Evolutionary conservation across 164 flowering plant genomes (phyloP), one percentile per base, ranked within the genome.

Genomic region (Dillenia suffruticosa): DNA sequence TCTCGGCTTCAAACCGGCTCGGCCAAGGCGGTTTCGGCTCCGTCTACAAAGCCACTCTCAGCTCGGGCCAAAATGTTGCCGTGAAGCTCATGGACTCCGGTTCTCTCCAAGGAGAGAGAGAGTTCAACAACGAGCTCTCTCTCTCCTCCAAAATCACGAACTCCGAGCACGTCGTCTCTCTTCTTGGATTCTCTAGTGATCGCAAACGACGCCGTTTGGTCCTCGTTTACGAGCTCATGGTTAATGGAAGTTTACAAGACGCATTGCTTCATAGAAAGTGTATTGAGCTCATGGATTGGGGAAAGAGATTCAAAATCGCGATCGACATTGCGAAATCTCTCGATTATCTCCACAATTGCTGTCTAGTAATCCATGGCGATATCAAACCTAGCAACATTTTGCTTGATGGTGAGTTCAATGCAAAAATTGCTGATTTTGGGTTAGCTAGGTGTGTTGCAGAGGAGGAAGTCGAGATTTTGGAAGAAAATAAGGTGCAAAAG

Each of bases 11-110:
- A 12, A 76, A 75, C 73, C 84, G 82, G 14, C 78, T 93, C 54
- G 97, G 97, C 44, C 93, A 89, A 54, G 97, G 98, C 12, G 96
- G 92, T 2, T 93, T 91, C 54, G 96, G 95, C 1, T 82, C 98
- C 1, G 97, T 93, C 49, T 85, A 64, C 69, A 79, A 74, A 43
- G 97, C 83, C 1, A 22, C 66, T 0, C 81, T 88, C 4, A 79
- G 86, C 0, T 68, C 74, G 17, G 78, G 82, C 1, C 75, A 73
- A 24, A 72, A 63, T 11, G 65, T 87, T 44, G 97, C 96, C 14
- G 88, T 91, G 46, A 93, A 93, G 76, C 51, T 82, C 11, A 85
- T 88, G 92, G 83, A 86, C 62, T 64, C 90, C 9, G 97, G 88
- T 4, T 81, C 92, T 0, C 69, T 90, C 14, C 98, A 90, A 58